Evolutionary conservation across 176 grass and related monocot genomes (phyloP).

Genomic region (Oryza glaberrima): DNA sequence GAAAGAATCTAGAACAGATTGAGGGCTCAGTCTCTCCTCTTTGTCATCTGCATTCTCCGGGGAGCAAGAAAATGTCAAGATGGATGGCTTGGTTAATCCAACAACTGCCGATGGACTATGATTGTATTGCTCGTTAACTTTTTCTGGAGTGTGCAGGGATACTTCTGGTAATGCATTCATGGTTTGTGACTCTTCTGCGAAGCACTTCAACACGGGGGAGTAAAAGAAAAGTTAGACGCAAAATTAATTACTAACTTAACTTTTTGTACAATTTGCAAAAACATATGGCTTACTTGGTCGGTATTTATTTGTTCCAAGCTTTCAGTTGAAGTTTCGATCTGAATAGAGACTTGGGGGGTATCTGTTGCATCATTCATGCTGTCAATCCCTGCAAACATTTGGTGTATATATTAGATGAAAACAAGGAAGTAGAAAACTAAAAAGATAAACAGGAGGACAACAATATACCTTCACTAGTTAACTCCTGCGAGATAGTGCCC

Average conservation of each 20-base stretch:
- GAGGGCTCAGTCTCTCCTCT: conserved; percentile 56
- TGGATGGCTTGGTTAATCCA: conserved; percentile 47
- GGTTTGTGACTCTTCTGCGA: conserved; percentile 27
- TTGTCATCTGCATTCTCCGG: conserved; percentile 54
- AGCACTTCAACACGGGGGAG: conserved; percentile 1
- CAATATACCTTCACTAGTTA: conserved; percentile 47
- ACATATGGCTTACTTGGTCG: conserved; percentile 42
- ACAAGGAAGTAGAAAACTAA: conserved; percentile 5
- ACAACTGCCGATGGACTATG: conserved; percentile 41
- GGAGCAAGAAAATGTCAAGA: conserved; percentile 43
- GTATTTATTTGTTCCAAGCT: conserved; percentile 25
- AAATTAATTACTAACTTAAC: background rate
- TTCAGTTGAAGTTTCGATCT: conserved; percentile 2
- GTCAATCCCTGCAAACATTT: conserved; percentile 42
- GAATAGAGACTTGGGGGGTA: conserved; percentile 1
- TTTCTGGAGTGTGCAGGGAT: conserved; percentile 14
- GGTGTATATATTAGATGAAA: conserved; percentile 18
- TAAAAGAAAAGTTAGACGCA: conserved; percentile 14
- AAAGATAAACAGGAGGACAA: background rate
- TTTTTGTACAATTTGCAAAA: conserved; percentile 22
- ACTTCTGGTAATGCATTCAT: conserved; percentile 31
- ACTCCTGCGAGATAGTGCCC: conserved; percentile 24
- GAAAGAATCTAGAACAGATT: conserved; percentile 56
- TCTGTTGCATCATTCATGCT: conserved; percentile 21
- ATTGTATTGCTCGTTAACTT: conserved; percentile 40